phyloP scores from a whole-genome alignment of 805 yeast genomes.

The Yamadazyma takamatsuzukensis region DNA sequence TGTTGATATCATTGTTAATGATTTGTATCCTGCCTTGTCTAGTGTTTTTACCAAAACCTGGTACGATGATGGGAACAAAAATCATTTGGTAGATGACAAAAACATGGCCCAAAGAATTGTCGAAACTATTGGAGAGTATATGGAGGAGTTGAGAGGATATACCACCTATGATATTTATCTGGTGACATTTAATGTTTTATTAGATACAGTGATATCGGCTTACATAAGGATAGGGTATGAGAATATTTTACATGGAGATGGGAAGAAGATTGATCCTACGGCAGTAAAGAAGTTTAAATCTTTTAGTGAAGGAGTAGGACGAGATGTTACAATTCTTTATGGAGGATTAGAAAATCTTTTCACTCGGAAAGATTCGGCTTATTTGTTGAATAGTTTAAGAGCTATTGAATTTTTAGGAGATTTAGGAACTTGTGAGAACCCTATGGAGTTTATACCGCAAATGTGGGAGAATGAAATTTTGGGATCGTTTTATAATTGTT shows the following conservation, averaged over 20 bases:
- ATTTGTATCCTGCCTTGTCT: constrained; percentile 58
- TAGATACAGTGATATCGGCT: constrained; percentile 35
- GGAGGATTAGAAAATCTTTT: constrained; percentile 33
- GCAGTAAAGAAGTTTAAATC: constrained; percentile 33
- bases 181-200: constrained; percentile 34
- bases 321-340: constrained; percentile 38
- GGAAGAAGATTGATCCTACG: constrained; percentile 38
- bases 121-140: constrained; percentile 73
- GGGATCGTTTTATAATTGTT: constrained; percentile 70
- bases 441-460: constrained; percentile 30
- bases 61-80: constrained; percentile 51
- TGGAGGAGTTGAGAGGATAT: constrained; percentile 56
- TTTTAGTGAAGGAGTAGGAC: constrained; percentile 33
- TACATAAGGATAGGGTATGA: constrained; percentile 39
- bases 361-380: constrained; percentile 37
- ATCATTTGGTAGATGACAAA: constrained; percentile 23
- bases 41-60: constrained; percentile 65
- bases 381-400: constrained; percentile 35
- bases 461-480: constrained; percentile 60
- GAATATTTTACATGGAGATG: constrained; percentile 38
- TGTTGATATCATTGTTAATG: constrained; percentile 67
- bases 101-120: constrained; percentile 57
- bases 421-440: constrained; percentile 37
- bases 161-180: constrained; percentile 40
- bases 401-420: constrained; percentile 40